A percentile compares a stretch with the other conserved stretches of the same genome.
These are phyloP conservation scores for Apiospora koreana DNA, from an alignment of 2,329 filamentous ascomycete genomes.

Conservation along the genomic window DNA sequence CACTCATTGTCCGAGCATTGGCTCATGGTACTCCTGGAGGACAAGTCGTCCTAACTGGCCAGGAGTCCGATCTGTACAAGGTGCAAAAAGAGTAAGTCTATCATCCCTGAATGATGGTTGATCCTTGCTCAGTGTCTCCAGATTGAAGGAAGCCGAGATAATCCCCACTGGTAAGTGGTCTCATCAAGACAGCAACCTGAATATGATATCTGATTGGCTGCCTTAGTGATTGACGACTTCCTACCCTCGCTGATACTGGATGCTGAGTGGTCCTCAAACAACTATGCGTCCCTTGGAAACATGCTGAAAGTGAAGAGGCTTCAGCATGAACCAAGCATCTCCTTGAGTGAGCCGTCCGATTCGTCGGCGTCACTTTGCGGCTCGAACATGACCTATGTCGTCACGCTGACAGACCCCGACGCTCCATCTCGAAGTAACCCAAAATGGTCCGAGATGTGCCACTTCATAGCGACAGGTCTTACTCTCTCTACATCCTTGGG, in stretches of 20 bases:
- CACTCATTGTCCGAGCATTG: neutral
- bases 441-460: conserved; percentile 47
- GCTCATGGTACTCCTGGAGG: neutral
- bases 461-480: conserved; percentile 43
- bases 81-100: conserved; percentile 7
- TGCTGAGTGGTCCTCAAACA: conserved; percentile 44
- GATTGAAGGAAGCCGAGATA: conserved; percentile 8
- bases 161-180: conserved; percentile 4
- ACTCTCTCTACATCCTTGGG: conserved; percentile 20
- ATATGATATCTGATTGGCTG: neutral
- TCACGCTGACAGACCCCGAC: conserved; percentile 44
- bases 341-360: conserved; percentile 25
- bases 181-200: neutral
- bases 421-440: conserved; percentile 43
- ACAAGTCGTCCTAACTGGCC: neutral
- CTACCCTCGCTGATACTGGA: conserved; percentile 53
- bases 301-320: conserved; percentile 38
- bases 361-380: conserved; percentile 14
- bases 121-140: neutral
- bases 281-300: conserved; percentile 54
- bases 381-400: conserved; percentile 28
- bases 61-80: neutral
- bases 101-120: too few species aligned
- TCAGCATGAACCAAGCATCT: conserved; percentile 35
- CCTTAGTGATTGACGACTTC: conserved; percentile 61